A percentile compares a stretch with the other conserved stretches of the same genome.
Conservation (phyloP, 345 rosid species). For the Syzygium oleosum region DNA sequence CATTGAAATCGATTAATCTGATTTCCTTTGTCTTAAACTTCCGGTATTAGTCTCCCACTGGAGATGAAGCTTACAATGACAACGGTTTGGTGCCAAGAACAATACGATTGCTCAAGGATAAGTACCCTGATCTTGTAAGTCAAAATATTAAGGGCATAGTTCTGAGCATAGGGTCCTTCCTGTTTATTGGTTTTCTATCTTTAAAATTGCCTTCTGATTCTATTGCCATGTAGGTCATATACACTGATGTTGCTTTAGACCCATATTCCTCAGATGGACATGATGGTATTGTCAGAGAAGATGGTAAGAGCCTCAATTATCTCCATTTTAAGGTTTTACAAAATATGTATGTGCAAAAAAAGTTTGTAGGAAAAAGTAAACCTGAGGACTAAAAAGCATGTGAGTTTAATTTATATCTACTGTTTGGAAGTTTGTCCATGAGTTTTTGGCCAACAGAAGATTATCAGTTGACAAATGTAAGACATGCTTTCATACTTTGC, state of each 20-base stretch:
- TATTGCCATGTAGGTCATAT: constrained; percentile 46
- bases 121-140: constrained; percentile 82
- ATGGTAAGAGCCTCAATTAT: constrained; percentile 35
- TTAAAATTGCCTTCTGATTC: not conserved
- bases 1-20: constrained; percentile 1
- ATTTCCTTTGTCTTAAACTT: not conserved
- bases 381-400: not conserved
- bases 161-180: not conserved
- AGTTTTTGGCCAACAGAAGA: not conserved
- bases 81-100: constrained; percentile 85
- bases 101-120: constrained; percentile 68
- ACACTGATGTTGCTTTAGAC: constrained; percentile 89
- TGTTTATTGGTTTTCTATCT: not conserved
- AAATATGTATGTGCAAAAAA: not conserved
- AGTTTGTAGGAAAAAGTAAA: not conserved
- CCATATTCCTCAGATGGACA: constrained; percentile 90
- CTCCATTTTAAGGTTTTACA: not conserved
- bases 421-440: not conserved
- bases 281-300: constrained; percentile 88
- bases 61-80: constrained; percentile 91
- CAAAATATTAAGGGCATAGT: not conserved
- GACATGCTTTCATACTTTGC: not conserved
- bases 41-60: constrained; percentile 46
- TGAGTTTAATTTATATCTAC: not conserved
- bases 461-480: not conserved